Base-by-base conservation (phyloP, 2,329 filamentous ascomycete genomes). In the Fusarium sacchari region DNA sequence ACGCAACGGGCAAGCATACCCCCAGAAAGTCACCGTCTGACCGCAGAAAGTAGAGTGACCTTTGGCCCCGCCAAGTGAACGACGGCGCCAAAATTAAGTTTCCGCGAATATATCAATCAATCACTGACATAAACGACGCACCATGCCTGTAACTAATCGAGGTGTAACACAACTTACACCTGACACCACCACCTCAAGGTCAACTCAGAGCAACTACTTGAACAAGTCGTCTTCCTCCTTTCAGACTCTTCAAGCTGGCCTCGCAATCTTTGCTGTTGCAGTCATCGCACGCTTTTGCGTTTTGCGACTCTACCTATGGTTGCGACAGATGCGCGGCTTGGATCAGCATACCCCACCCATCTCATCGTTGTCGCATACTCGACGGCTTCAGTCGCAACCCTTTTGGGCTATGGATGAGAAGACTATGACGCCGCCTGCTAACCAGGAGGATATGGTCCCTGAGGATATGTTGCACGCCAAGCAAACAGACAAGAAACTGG, bases 211-310 rank as follows among this genome's bases (percentile, higher is more conserved):
- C 59, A 73, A 78, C 76, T 80, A 80, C 78, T 80, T 81, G 67
- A 81, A 69, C 61, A 67, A 62, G 71, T 76, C 79, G 56, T 71
- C 75, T 65, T 80, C 80, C 80, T 69, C 78, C 57, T 73, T 78
- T 64, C 69, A 75, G 37, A 76, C 75, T 52, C 60, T 81, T 46
- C 76, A 77, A 50, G 70, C 73, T 60, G 78, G 77, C 32, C 76
- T 83, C 43, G 77, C 80, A 60, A 65, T 82, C 66, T 80, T 84
- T 73, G 80, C 80, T 62, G 62, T 85, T 60, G 71, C 82, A 64
- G 62, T 81, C 64, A 79, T 83, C 70, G 78, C 80, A 64, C 79
- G 79, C 36, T 79, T 76, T 69, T 80, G 80, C 65, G 58, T 78
- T 44, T 67, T 73, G 56, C 75, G 60, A 36, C 53, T 76, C 49